A percentile compares a stretch with the other conserved stretches of the same genome.
Evolutionary conservation across 495 filamentous ascomycete species (phyloP).

Genomic region (Aspergillus heteromorphus): DNA sequence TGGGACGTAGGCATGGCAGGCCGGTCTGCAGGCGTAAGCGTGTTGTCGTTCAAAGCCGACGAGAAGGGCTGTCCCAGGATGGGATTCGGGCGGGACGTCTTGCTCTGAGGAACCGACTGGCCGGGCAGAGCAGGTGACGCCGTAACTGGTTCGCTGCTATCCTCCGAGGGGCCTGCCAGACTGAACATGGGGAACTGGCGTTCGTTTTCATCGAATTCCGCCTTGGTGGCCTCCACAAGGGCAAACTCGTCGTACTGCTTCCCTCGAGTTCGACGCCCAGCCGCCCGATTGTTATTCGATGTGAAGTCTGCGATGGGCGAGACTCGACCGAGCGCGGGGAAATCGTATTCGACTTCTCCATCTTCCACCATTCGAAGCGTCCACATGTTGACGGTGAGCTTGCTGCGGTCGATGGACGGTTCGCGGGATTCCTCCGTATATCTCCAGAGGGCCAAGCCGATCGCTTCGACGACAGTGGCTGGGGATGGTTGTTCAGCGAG

Average conservation of each 20-base stretch:
- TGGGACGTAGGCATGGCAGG: conserved; percentile 52
- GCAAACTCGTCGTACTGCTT: conserved; percentile 93
- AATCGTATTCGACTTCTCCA: conserved; percentile 93
- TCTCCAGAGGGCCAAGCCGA: conserved; percentile 81
- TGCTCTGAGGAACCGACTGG: conserved; percentile 24
- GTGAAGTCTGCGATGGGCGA: conserved; percentile 80
- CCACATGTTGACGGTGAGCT: conserved; percentile 87
- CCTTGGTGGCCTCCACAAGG: conserved; percentile 72
- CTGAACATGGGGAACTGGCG: conserved; percentile 65
- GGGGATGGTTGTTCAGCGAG: conserved; percentile 58
- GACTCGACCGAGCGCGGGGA: conserved; percentile 76
- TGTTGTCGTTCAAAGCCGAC: conserved; percentile 51
- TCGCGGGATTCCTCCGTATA: conserved; percentile 77
- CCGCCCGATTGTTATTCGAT: conserved; percentile 75
- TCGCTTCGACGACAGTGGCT: conserved; percentile 83
- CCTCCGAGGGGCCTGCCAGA: conserved; percentile 47
- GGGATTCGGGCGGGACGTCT: conserved; percentile 49
- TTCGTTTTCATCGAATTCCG: conserved; percentile 74
- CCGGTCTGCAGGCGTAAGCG: conserved; percentile 56
- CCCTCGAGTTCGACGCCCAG: conserved; percentile 62
- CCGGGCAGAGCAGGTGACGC: conserved; percentile 40
- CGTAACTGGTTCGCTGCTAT: conserved; percentile 29
- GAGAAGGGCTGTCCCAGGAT: conserved; percentile 49
- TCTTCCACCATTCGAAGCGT: conserved; percentile 91
- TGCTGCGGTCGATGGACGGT: conserved; percentile 61